Evolutionary conservation across 768 basidiomycete genomes (phyloP).

Genomic region (Pulveroboletus sp.): DNA sequence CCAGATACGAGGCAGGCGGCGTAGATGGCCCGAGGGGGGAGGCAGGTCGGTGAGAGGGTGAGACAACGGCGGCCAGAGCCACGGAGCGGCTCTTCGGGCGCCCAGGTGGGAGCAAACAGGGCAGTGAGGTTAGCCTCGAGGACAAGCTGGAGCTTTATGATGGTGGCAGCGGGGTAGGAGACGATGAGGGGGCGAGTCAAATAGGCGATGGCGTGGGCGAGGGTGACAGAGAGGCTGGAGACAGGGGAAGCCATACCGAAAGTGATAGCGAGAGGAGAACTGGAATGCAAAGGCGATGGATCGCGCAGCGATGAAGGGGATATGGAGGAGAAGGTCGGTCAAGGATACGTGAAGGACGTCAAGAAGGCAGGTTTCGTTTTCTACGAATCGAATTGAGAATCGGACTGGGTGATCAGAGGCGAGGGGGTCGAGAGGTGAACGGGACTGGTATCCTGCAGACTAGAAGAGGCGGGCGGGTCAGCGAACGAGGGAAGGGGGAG

Average conservation of each 20-base stretch:
- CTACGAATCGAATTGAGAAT: constrained; percentile 22
- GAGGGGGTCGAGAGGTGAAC: not conserved
- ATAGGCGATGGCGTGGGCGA: constrained; percentile 71
- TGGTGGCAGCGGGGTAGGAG: constrained; percentile 53
- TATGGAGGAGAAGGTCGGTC: constrained; percentile 23
- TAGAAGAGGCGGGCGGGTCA: constrained; percentile 6
- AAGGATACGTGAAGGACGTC: constrained; percentile 26
- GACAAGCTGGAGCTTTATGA: constrained; percentile 64
- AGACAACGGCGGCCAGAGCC: constrained; percentile 73
- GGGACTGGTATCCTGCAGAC: constrained; percentile 23
- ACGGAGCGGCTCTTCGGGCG: constrained; percentile 54
- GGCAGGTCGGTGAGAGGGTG: constrained; percentile 60
- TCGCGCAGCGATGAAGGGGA: constrained; percentile 31
- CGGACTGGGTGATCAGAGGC: constrained; percentile 22
- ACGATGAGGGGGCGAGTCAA: constrained; percentile 61
- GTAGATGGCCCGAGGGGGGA: constrained; percentile 69
- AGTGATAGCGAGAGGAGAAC: constrained; percentile 5
- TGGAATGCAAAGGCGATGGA: constrained; percentile 22
- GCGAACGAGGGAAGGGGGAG: constrained; percentile 3
- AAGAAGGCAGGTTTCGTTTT: constrained; percentile 4
- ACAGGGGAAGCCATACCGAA: constrained; percentile 32
- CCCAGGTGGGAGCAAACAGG: constrained; percentile 65
- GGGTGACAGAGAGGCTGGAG: constrained; percentile 56
- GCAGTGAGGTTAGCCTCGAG: constrained; percentile 72
- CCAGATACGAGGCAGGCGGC: constrained; percentile 63